Evolutionary conservation across 2,329 filamentous ascomycete species (phyloP).

Genomic region (Akanthomyces uredinophilus): DNA sequence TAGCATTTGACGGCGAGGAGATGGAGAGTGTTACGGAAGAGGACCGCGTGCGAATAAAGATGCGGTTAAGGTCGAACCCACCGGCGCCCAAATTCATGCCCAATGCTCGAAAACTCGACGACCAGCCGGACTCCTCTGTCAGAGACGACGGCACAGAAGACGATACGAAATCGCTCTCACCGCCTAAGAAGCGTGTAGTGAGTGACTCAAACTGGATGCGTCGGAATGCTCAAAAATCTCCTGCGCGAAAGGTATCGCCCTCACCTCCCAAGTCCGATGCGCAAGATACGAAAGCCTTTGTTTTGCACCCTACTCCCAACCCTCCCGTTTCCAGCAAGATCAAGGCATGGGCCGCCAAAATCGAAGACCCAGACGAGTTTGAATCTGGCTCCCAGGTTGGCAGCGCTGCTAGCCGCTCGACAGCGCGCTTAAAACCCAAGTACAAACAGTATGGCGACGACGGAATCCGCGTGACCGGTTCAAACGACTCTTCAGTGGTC

Average conservation of each 20-base stretch:
- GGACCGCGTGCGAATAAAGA: conserved; percentile 53
- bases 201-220: conserved; percentile 89
- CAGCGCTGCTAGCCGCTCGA: conserved; percentile 22
- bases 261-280: conserved; percentile 16
- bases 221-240: conserved; percentile 46
- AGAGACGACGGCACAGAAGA: conserved; percentile 23
- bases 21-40: conserved; percentile 55
- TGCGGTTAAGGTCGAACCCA: conserved; percentile 40
- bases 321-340: conserved; percentile 55
- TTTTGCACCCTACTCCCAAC: conserved; percentile 48
- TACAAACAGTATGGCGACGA: conserved; percentile 22
- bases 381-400: conserved; percentile 25
- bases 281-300: conserved; percentile 54
- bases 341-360: conserved; percentile 54
- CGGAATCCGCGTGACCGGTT: conserved; percentile 25
- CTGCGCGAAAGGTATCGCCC: conserved; percentile 38
- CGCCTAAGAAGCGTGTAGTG: conserved; percentile 86
- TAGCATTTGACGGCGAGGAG: conserved; percentile 56
- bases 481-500: conserved; percentile 14
- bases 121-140: conserved; percentile 14
- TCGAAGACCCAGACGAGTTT: conserved; percentile 43
- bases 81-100: conserved; percentile 21
- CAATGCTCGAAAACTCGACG: conserved; percentile 22
- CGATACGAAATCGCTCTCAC: conserved; percentile 43
- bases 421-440: conserved; percentile 10